Conservation (phyloP, 1,284 basidiomycete species). For the Mycosarcoma maydis region DNA sequence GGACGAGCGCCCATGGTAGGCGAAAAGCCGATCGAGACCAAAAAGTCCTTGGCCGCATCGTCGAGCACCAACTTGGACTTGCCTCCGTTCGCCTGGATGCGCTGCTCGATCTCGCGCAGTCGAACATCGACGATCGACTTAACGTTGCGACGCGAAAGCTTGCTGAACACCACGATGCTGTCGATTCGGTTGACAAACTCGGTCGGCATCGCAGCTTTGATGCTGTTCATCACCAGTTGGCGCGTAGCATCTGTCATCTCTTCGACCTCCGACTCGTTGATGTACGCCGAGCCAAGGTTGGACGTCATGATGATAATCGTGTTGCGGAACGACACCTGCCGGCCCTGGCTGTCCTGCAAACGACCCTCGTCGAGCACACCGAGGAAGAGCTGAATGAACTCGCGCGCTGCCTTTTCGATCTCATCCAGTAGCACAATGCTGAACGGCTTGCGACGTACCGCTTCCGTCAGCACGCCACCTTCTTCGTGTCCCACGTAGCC, state of each 20-base stretch:
- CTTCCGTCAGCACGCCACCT: slow-evolving; percentile 75
- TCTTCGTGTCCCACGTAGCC: slow-evolving; percentile 90
- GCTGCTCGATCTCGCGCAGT: slow-evolving; percentile 74
- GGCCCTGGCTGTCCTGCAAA: slow-evolving; percentile 73
- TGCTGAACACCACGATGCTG: slow-evolving; percentile 72
- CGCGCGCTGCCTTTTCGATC: slow-evolving; percentile 80
- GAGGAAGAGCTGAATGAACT: slow-evolving; percentile 86
- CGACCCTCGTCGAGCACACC: slow-evolving; percentile 91
- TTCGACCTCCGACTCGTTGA: slow-evolving; percentile 70
- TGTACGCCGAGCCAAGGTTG: slow-evolving; percentile 71
- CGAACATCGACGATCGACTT: slow-evolving; percentile 71
- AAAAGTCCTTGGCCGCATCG: slow-evolving; percentile 80
- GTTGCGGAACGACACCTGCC: slow-evolving; percentile 65
- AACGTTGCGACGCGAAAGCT: slow-evolving; percentile 70
- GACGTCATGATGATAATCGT: slow-evolving; percentile 69
- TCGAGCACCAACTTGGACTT: slow-evolving; percentile 84
- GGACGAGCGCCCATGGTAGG: slow-evolving; percentile 76
- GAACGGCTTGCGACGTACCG: slow-evolving; percentile 66
- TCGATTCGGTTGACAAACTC: slow-evolving; percentile 72
- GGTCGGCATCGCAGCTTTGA: slow-evolving; percentile 71
- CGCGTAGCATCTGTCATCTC: slow-evolving; percentile 69
- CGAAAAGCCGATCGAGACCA: slow-evolving; percentile 72
- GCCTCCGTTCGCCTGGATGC: slow-evolving; percentile 76
- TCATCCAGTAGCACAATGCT: slow-evolving; percentile 67
- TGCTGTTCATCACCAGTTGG: slow-evolving; percentile 69